Percentiles rank a stretch among this genome's conserved stretches.
Conservation (phyloP, 1,139 yeast species). For the Candida buenavistaensis region DNA sequence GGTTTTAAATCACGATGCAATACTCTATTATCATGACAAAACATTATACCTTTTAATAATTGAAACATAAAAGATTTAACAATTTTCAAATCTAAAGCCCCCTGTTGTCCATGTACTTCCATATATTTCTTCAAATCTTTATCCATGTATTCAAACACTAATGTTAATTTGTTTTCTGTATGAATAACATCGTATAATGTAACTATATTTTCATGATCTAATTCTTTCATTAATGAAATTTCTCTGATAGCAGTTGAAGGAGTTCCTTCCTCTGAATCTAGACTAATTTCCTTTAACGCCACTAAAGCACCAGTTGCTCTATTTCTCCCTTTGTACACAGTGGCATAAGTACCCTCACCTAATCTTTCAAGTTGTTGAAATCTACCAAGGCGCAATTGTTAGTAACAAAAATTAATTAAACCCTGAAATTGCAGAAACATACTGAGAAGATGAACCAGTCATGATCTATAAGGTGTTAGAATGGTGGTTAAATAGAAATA, state of each 20-base stretch:
- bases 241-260: conserved; percentile 98
- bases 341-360: conserved; percentile 98
- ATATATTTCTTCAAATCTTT: conserved; percentile 90
- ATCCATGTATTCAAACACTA: conserved; percentile 94
- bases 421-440: too few relatives aligned
- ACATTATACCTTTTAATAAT: conserved; percentile 82
- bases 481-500: neutral
- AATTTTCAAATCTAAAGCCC: conserved; percentile 75
- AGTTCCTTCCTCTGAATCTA: conserved; percentile 97
- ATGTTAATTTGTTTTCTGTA: conserved; percentile 90
- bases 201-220: conserved; percentile 91
- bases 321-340: conserved; percentile 94
- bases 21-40: conserved; percentile 93
- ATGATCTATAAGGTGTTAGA: conserved; percentile 9
- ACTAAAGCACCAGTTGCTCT: conserved; percentile 90
- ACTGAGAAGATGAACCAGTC: conserved; percentile 35
- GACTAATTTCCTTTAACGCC: conserved; percentile 89
- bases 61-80: conserved; percentile 95
- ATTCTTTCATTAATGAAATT: conserved; percentile 93
- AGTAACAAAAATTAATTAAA: too few relatives aligned
- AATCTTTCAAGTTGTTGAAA: conserved; percentile 76
- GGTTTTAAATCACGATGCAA: conserved; percentile 96
- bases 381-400: conserved; percentile 21
- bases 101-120: conserved; percentile 84
- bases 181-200: conserved; percentile 94